Evolutionary conservation across 169 alveolate species (phyloP).

Genomic region (Prorocentrum cordatum): DNA sequence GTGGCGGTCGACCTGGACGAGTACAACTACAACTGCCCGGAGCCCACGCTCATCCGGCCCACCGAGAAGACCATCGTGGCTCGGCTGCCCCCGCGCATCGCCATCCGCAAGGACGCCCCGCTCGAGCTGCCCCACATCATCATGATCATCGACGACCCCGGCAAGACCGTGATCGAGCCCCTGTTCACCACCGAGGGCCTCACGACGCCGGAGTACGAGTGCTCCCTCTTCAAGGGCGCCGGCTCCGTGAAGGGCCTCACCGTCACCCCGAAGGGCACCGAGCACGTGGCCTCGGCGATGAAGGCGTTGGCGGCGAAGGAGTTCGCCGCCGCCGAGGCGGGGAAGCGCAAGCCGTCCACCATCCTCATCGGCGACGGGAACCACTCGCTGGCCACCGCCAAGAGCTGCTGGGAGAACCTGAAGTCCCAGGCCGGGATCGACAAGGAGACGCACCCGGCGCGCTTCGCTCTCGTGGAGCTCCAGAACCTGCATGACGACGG

Average conservation of each 20-base stretch:
- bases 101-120: constrained; percentile 32
- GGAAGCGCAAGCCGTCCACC: constrained; percentile 8
- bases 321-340: neutral
- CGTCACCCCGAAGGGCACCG: no score
- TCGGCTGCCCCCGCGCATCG: constrained; percentile 54
- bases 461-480: constrained; percentile 73
- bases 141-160: constrained; percentile 37
- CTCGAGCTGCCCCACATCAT: constrained; percentile 58
- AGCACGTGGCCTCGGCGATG: no score
- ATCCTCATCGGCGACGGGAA: constrained; percentile 75
- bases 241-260: no score
- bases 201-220: no score
- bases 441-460: constrained; percentile 74
- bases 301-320: neutral
- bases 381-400: constrained; percentile 76
- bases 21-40: neutral
- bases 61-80: constrained; percentile 62
- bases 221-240: no score
- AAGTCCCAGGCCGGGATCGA: constrained; percentile 63
- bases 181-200: no score
- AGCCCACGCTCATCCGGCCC: constrained; percentile 37
- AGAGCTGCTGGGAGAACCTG: constrained; percentile 72
- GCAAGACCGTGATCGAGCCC: constrained; percentile 33
- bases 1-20: constrained; percentile 54
- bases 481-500: constrained; percentile 74